These are phyloP conservation scores for Globisporangium orthogonon DNA, from an alignment of 352 stramenopile genomes.

Conservation along the genomic window DNA sequence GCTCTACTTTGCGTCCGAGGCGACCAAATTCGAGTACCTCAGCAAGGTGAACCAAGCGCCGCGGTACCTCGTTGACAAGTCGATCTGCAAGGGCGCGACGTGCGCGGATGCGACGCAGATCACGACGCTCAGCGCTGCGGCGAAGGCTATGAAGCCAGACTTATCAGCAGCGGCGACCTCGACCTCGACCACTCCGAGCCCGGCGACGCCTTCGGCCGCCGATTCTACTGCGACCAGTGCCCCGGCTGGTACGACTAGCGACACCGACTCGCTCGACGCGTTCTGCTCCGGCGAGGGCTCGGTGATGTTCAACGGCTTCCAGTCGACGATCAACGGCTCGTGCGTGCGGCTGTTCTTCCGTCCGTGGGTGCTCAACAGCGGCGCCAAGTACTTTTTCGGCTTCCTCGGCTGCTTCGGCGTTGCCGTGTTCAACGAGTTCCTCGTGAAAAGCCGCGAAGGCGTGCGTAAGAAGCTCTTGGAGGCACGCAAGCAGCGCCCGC, in stretches of 20 bases:
- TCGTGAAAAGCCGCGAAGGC: slow-evolving; percentile 48
- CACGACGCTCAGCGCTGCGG: slow-evolving; percentile 38
- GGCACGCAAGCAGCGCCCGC: slow-evolving; percentile 23
- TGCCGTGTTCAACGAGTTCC: slow-evolving; percentile 56
- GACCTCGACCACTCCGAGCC: slow-evolving; percentile 12
- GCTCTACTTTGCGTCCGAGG: slow-evolving; percentile 77
- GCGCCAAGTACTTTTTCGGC: slow-evolving; percentile 64
- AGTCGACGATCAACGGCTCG: slow-evolving; percentile 60
- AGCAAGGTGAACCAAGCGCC: slow-evolving; percentile 42
- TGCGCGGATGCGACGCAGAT: slow-evolving; percentile 62
- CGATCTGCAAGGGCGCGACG: slow-evolving; percentile 43
- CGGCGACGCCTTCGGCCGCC: slow-evolving; percentile 14
- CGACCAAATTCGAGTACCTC: slow-evolving; percentile 60
- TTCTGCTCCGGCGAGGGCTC: slow-evolving; percentile 67
- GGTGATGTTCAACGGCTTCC: slow-evolving; percentile 83
- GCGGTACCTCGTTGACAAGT: slow-evolving; percentile 41
- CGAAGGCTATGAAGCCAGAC: slow-evolving; percentile 28
- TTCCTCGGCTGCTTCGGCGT: slow-evolving; percentile 65
- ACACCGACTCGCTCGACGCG: slow-evolving; percentile 12
- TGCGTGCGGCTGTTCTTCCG: slow-evolving; percentile 76
- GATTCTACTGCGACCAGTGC: slow-evolving; percentile 5
- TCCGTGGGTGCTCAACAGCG: slow-evolving; percentile 70
- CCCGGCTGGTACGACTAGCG: slow-evolving; percentile 13
- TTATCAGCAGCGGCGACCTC: slow-evolving; percentile 15
- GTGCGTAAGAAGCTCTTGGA: slow-evolving; percentile 40